A percentile compares a stretch with the other conserved stretches of the same genome.
Evolutionary conservation across 139 green algal genomes (phyloP).

Genomic region (Nannochloris sp.): DNA sequence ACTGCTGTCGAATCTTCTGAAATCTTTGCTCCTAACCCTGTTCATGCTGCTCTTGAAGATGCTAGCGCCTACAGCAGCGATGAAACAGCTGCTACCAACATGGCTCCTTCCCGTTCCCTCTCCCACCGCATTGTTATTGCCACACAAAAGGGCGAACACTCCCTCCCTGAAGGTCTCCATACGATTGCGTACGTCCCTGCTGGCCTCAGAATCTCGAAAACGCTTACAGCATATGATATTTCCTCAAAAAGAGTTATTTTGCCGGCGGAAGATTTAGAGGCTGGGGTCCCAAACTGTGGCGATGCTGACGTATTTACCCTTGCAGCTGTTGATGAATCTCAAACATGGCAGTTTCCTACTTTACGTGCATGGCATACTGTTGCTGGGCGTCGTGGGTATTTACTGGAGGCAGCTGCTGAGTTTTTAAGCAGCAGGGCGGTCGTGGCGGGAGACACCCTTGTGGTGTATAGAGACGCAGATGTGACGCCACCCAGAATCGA

Average conservation of each 20-base stretch:
- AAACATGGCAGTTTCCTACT: constrained; percentile 27
- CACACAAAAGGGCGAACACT: not conserved
- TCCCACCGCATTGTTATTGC: not conserved
- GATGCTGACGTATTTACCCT: constrained; percentile 23
- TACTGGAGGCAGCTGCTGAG: constrained; percentile 19
- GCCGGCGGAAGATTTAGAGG: constrained; percentile 24
- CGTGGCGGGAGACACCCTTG: constrained; percentile 20
- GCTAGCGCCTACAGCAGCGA: not conserved
- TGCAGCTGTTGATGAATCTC: constrained; percentile 23
- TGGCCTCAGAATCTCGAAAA: constrained; percentile 11
- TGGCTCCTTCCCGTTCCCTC: not conserved
- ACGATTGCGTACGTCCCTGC: constrained; percentile 8
- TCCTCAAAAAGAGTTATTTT: constrained; percentile 22
- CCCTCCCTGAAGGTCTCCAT: constrained; percentile 13
- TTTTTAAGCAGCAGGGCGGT: constrained; percentile 16
- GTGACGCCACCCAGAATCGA: constrained; percentile 13
- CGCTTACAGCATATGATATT: constrained; percentile 34
- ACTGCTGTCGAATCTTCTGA: not conserved
- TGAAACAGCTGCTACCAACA: not conserved
- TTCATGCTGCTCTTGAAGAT: constrained; percentile 1
- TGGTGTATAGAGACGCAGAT: constrained; percentile 10
- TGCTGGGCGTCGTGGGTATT: constrained; percentile 26
- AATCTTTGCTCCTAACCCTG: constrained; percentile 1
- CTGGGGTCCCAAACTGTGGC: constrained; percentile 9
- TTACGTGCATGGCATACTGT: constrained; percentile 25